A percentile compares a stretch with the other conserved stretches of the same genome.
Evolutionary conservation across 768 basidiomycete species (phyloP).

Genomic region (Mycena galopus): DNA sequence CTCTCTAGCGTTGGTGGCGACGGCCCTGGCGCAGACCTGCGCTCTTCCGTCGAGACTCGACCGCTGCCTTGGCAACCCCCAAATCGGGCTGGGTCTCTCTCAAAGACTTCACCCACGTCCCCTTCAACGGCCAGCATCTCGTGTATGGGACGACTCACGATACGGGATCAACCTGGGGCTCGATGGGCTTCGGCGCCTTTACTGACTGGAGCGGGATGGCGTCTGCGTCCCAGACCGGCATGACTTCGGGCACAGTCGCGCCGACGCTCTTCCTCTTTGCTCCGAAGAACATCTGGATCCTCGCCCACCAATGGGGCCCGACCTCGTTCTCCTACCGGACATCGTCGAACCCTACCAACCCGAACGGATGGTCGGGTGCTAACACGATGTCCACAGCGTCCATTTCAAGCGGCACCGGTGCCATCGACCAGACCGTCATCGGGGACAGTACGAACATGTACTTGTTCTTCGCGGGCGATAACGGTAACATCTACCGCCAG

Average conservation of each 20-base stretch:
- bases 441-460: slow-evolving; percentile 34
- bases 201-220: slow-evolving; percentile 27
- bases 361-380: slow-evolving; percentile 21
- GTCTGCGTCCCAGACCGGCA: slow-evolving; percentile 24
- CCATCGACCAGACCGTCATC: slow-evolving; percentile 32
- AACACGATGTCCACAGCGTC: slow-evolving; percentile 11
- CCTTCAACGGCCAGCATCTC: slow-evolving; percentile 31
- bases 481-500: slow-evolving; percentile 29
- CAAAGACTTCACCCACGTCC: slow-evolving; percentile 32
- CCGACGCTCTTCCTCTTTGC: slow-evolving; percentile 23
- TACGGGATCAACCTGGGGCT: slow-evolving; percentile 22
- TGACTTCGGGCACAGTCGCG: slow-evolving; percentile 23
- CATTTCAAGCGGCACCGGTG: slow-evolving; percentile 4
- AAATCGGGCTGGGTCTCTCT: slow-evolving; percentile 29
- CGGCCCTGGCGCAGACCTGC: slow-evolving; percentile 22
- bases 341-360: slow-evolving; percentile 25
- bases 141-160: slow-evolving; percentile 29
- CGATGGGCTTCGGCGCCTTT: slow-evolving; percentile 27
- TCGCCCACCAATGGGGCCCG: slow-evolving; percentile 23
- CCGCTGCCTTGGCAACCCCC: slow-evolving; percentile 17
- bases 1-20: slow-evolving; percentile 3
- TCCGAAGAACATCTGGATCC: slow-evolving; percentile 29
- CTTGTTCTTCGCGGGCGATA: slow-evolving; percentile 33
- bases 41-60: slow-evolving; percentile 31
- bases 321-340: slow-evolving; percentile 25